These are phyloP conservation scores for Strobilomyces echinocephalus DNA, from an alignment of 768 basidiomycete genomes.

Conservation along the genomic window DNA sequence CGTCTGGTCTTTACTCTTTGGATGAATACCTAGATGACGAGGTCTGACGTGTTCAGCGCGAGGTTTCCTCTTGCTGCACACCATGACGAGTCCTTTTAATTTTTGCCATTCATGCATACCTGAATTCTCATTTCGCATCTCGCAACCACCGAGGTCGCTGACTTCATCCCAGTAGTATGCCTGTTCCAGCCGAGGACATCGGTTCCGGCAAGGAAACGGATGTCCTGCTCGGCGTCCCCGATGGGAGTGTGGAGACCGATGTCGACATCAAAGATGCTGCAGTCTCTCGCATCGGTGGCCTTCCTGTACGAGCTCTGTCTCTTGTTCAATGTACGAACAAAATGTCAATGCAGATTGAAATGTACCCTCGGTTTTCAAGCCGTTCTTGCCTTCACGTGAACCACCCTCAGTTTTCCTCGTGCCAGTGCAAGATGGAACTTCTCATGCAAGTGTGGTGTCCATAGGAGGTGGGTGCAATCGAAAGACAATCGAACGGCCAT, in stretches of 20 bases:
- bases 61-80: conserved; percentile 55
- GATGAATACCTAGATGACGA: conserved; percentile 73
- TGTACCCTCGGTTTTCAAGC: conserved; percentile 52
- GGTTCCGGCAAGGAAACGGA: conserved; percentile 58
- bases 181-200: conserved; percentile 42
- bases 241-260: conserved; percentile 57
- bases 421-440: conserved; percentile 78
- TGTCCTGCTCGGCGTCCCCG: conserved; percentile 76
- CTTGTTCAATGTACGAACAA: conserved; percentile 43
- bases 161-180: conserved; percentile 31
- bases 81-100: conserved; percentile 58
- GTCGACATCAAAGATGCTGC: conserved; percentile 68
- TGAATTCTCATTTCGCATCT: conserved; percentile 42
- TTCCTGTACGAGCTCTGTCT: conserved; percentile 68
- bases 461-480: too few relatives aligned
- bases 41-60: conserved; percentile 61
- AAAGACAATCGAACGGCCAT: too few relatives aligned
- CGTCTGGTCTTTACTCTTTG: conserved; percentile 6
- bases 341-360: conserved; percentile 42
- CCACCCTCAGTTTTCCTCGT: conserved; percentile 59
- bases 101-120: conserved; percentile 93
- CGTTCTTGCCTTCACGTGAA: conserved; percentile 61
- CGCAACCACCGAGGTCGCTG: background rate
- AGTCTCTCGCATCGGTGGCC: conserved; percentile 86
- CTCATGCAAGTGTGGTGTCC: conserved; percentile 90